Evolutionary conservation across 208 protist genomes (phyloP).

Genomic region (Jaenimonas drosophilae): DNA sequence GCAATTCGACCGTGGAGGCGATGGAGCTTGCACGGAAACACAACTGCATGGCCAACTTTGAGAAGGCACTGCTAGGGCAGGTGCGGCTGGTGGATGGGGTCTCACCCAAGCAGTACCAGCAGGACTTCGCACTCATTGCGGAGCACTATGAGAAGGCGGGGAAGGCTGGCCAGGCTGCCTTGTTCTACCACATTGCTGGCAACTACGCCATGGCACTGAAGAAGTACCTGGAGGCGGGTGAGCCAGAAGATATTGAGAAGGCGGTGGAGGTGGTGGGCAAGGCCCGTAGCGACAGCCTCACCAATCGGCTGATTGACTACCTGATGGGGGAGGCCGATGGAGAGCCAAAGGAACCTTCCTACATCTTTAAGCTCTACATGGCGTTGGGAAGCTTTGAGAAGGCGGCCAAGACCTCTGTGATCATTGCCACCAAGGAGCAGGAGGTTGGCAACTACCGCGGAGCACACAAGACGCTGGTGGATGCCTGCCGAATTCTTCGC

Average conservation of each 20-base stretch:
- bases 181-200: slow-evolving; percentile 90
- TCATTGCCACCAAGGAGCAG: slow-evolving; percentile 94
- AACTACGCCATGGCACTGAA: slow-evolving; percentile 85
- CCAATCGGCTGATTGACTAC: slow-evolving; percentile 92
- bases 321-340: slow-evolving; percentile 94
- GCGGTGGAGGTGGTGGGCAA: slow-evolving; percentile 91
- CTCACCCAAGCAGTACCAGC: slow-evolving; percentile 42
- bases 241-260: slow-evolving; percentile 87
- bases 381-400: slow-evolving; percentile 94
- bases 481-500: slow-evolving; percentile 87
- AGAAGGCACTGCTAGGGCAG: slow-evolving; percentile 67
- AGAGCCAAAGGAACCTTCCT: slow-evolving; percentile 94
- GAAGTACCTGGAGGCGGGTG: slow-evolving; percentile 83
- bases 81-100: slow-evolving; percentile 81
- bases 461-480: slow-evolving; percentile 92
- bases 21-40: slow-evolving; percentile 90
- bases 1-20: slow-evolving; percentile 86
- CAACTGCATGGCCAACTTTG: slow-evolving; percentile 80
- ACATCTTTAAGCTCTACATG: slow-evolving; percentile 97
- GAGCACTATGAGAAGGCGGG: slow-evolving; percentile 88
- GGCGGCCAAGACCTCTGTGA: slow-evolving; percentile 92
- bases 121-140: slow-evolving; percentile 85
- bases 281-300: slow-evolving; percentile 89
- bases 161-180: slow-evolving; percentile 72
- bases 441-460: slow-evolving; percentile 90